Conservation (phyloP, 208 protist species). For the Wallacemonas rigidus region DNA sequence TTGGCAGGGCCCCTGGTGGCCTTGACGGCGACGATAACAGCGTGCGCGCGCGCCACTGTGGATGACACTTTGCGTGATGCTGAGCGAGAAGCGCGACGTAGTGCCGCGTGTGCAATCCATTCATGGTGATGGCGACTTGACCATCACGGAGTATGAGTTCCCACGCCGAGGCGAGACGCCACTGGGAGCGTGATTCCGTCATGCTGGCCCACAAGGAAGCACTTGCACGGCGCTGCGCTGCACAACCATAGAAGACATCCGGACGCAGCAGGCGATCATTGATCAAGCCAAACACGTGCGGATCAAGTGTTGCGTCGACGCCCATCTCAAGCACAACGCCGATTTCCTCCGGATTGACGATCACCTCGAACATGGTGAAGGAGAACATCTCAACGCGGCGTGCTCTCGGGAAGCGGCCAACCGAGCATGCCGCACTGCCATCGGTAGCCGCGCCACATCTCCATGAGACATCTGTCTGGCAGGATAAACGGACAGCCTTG, state of each 20-base stretch:
- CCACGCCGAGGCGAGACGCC: conserved; percentile 20
- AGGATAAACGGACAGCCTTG: conserved; percentile 45
- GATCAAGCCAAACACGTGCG: conserved; percentile 40
- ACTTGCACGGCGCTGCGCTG: background rate
- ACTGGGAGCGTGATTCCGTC: background rate
- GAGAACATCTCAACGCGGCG: conserved; percentile 44
- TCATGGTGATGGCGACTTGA: conserved; percentile 14
- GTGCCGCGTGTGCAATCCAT: conserved; percentile 11
- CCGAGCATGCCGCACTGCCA: background rate
- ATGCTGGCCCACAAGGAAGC: conserved; percentile 9
- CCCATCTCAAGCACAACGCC: conserved; percentile 37
- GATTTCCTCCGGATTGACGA: conserved; percentile 36
- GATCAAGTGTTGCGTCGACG: conserved; percentile 53
- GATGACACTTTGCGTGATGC: conserved; percentile 18
- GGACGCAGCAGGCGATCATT: conserved; percentile 59
- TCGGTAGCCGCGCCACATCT: background rate
- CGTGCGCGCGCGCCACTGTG: conserved; percentile 5
- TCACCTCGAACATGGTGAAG: conserved; percentile 42
- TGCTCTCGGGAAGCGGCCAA: background rate
- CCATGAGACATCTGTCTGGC: conserved; percentile 20
- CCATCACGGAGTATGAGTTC: conserved; percentile 16
- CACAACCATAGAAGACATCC: conserved; percentile 15
- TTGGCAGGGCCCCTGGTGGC: no score
- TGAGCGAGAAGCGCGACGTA: conserved; percentile 21
- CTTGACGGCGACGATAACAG: no score